Base-by-base conservation (phyloP, 1,284 basidiomycete genomes). In the Papiliotrema terrestris region DNA sequence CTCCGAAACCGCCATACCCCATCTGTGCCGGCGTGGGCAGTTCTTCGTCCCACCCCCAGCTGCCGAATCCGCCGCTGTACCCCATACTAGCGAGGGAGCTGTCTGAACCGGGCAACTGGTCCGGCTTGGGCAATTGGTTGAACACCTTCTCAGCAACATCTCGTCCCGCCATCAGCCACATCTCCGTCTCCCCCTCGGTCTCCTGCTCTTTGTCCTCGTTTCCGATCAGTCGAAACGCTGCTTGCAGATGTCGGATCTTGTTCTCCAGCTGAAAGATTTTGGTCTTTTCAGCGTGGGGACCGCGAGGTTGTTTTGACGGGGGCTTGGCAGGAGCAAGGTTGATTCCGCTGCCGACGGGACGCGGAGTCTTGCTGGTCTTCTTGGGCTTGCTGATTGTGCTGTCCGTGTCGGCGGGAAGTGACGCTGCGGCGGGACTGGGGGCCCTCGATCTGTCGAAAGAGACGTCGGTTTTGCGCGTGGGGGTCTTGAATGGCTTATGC, bases 161-260 rank as follows among this genome's bases (percentile, higher is more conserved):
- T 19, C 73, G 56, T 2, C 75, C 75, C 1, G 71, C 73, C 3
- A 55, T 51, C n/a, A 67, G 59, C 74, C 74, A 77, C 8, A 58
- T 58, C 6, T 45, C 15, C 6, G 72, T 61, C 5, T 74, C 57
- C 2, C 51, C 50, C 1, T 53, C 43, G 8, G 74, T 45, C 13
- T 59, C 55, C 13, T 61, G 66, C 42, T 75, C 72, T 42, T 72
- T 66, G 23, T 60, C 62, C 3, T 52, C 51, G 6, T 60, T 35
- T 6, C 49, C 51, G 32, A 58, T 50, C 11, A 67, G 59, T 0
- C 58, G 58, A 14, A 68, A 58, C 8, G 62, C 46, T 29, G 65
- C 59, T 4, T 36, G 44, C 15, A 53, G 19, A 20, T 3, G 19
- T 32, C 22, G 4, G 3, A 17, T 35, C 36, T 36, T 15, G 14